Conservation (phyloP, 306 rosid genomes). For the Inga leiocalycina region DNA sequence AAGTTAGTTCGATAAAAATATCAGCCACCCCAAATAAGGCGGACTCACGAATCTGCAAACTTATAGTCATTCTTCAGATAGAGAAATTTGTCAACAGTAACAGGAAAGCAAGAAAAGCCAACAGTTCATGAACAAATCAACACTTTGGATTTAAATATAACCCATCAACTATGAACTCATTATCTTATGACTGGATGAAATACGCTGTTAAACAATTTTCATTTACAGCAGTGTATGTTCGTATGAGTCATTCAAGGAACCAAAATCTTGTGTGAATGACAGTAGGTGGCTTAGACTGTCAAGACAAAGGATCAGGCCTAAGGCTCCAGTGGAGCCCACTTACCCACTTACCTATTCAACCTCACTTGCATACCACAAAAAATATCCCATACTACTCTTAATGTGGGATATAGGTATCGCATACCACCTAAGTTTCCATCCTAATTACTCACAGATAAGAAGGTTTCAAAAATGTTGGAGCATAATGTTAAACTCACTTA, state of each 20-base stretch:
- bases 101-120: neutral
- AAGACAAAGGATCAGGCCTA: neutral
- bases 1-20: constrained; percentile 26
- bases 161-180: neutral
- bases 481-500: neutral
- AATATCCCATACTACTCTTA: neutral
- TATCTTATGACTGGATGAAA: constrained; percentile 6
- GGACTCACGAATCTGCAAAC: neutral
- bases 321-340: neutral
- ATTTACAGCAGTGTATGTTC: neutral
- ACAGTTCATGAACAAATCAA: neutral
- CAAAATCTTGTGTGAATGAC: neutral
- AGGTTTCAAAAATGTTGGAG: neutral
- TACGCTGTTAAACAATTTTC: neutral
- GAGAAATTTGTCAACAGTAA: neutral
- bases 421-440: too few species aligned
- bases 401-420: neutral
- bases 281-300: neutral
- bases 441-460: neutral
- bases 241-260: neutral
- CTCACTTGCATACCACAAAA: neutral
- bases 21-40: constrained; percentile 1
- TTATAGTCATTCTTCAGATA: neutral
- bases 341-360: neutral
- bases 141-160: neutral